These are phyloP conservation scores for Mycena pura DNA, from an alignment of 768 basidiomycete genomes.

Conservation along the genomic window DNA sequence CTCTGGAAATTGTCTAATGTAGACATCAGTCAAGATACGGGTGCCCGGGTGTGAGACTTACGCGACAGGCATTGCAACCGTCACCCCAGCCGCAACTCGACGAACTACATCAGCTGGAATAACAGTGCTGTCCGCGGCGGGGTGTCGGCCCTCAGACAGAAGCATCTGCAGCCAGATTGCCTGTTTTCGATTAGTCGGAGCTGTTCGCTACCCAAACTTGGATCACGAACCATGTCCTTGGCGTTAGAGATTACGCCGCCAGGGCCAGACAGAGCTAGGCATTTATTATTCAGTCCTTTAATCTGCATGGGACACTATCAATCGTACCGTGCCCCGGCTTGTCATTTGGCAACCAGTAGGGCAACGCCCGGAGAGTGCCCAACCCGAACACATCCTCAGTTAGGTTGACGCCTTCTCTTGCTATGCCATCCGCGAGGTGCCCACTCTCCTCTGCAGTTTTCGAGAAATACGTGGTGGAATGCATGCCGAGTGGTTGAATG, in stretches of 20 bases:
- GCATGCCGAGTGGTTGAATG: constrained; percentile 23
- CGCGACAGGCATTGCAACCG: constrained; percentile 18
- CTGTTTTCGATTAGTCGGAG: neutral
- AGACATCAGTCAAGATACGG: neutral
- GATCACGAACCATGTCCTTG: constrained; percentile 23
- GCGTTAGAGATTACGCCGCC: constrained; percentile 33
- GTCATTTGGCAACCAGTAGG: neutral
- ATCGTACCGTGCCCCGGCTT: neutral
- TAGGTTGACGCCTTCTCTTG: neutral
- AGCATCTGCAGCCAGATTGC: constrained; percentile 30
- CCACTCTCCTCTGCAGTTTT: neutral
- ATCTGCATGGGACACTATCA: too few species aligned
- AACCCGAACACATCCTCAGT: neutral
- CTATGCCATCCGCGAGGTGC: constrained; percentile 3
- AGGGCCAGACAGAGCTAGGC: constrained; percentile 1
- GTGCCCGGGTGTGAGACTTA: neutral
- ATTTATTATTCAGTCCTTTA: too few species aligned
- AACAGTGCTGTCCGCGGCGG: constrained; percentile 15
- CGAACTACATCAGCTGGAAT: constrained; percentile 25
- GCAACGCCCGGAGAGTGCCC: neutral
- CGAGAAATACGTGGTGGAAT: constrained; percentile 18
- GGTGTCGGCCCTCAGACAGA: constrained; percentile 20
- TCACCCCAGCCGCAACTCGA: constrained; percentile 23
- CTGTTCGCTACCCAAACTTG: neutral
- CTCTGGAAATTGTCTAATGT: constrained; percentile 24